A percentile compares a stretch with the other conserved stretches of the same genome.
These are phyloP conservation scores for Sugiyamaella qingdaonensis DNA, from an alignment of 805 yeast genomes.

Conservation along the genomic window DNA sequence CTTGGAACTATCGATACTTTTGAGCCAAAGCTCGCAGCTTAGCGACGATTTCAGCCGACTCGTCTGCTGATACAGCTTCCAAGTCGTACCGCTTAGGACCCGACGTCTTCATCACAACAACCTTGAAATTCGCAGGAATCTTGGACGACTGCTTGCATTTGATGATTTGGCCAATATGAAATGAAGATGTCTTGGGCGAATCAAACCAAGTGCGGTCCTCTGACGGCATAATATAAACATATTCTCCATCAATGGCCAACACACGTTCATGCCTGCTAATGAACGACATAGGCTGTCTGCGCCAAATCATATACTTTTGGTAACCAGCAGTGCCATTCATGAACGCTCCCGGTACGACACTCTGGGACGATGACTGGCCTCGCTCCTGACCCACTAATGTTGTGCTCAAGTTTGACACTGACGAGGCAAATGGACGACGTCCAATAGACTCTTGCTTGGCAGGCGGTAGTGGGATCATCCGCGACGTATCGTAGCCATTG, in stretches of 20 bases:
- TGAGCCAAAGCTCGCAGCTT: conserved; percentile 56
- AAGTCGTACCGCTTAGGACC: conserved; percentile 81
- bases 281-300: conserved; percentile 82
- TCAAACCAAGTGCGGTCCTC: conserved; percentile 74
- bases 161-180: conserved; percentile 74
- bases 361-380: conserved; percentile 4
- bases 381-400: conserved; percentile 13
- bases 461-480: background rate
- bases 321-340: conserved; percentile 49
- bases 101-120: conserved; percentile 63
- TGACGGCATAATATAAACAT: conserved; percentile 81
- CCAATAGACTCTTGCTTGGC: background rate
- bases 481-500: conserved; percentile 23
- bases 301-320: conserved; percentile 81
- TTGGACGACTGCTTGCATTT: conserved; percentile 73
- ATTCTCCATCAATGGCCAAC: conserved; percentile 90
- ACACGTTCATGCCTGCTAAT: conserved; percentile 76
- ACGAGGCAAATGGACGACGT: conserved; percentile 1
- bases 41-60: conserved; percentile 72
- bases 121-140: conserved; percentile 74
- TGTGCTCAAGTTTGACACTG: background rate
- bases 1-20: conserved; percentile 39
- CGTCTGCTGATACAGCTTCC: conserved; percentile 60
- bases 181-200: conserved; percentile 73
- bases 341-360: conserved; percentile 21